Base-by-base conservation (phyloP, 768 basidiomycete species). In the Boletus huronensis region DNA sequence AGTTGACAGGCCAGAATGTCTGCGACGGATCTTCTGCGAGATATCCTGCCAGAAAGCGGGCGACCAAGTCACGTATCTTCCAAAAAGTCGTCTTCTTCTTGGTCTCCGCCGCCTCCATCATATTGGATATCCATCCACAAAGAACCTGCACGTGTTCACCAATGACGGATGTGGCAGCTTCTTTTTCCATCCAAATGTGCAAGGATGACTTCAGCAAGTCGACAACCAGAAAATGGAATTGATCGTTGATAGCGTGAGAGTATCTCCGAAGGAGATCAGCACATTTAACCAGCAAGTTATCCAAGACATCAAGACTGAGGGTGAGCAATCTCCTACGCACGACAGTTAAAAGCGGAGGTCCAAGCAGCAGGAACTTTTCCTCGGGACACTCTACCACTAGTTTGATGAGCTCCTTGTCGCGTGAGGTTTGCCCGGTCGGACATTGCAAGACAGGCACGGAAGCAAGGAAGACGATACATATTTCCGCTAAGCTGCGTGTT, bases 21-120 rank as follows among this genome's bases (percentile, higher is more conserved):
- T 85, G 77, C 10, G 61, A 60, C 0, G 83, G 84, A 63, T 93
- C 88, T 47, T 74, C 63, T 11, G 63, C 62, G 21, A 94, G 75
- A 65, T 88, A 93, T 40, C 66, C 67, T 55, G 85, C 83, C 44
- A 93, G 69, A 66, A 96, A 88, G 31, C 75, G 74, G 41, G 83
- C 74, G 29, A 89, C 72, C 26, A 75, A 64, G 61, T 90, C 85
- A 32, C 92, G 82, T 28, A 85, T 74, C 50, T 72, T 75, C 90
- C 93, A 94, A 3, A 81, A 82, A 2, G 73, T 71, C 6, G 84
- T 65, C 42, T 77, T 72, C 17, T 71, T 72, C 49, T 58, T 71
- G 14, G 57, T 54, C 68, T 59, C 65, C 32, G 74, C 64, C 10
- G 70, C 71, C 44, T 59, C 62, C 42, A 85, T 67, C 53, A 75